Evolutionary conservation across 2,329 filamentous ascomycete species (phyloP).

Genomic region (Paracorniculantispora psalliotae): DNA sequence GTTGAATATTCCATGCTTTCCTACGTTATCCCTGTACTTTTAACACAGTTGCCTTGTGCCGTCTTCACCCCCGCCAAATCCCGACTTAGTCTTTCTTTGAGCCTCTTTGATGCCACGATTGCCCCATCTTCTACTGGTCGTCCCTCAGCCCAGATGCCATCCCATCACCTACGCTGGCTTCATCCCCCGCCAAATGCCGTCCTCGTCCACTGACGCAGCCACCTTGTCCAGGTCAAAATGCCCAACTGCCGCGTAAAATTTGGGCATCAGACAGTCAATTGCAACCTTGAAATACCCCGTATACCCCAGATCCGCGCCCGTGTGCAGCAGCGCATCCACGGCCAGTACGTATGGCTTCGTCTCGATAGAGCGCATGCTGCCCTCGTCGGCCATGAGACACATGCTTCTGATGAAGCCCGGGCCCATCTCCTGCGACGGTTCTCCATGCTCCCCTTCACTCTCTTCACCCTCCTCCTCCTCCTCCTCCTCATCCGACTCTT

Average conservation of each 20-base stretch:
- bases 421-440: background rate
- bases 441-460: background rate
- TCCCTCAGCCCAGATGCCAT: no score
- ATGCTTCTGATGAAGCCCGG: background rate
- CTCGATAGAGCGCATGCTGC: background rate
- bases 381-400: conserved; percentile 3
- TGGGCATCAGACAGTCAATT: background rate
- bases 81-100: no score
- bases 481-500: background rate
- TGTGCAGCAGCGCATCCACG: conserved; percentile 8
- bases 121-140: no score
- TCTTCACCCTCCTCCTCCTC: background rate
- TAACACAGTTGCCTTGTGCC: no score
- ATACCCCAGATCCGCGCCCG: background rate
- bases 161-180: background rate
- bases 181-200: conserved; percentile 1
- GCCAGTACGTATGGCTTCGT: background rate
- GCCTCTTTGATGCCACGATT: no score
- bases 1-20: no score
- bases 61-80: no score
- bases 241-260: background rate
- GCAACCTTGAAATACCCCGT: background rate
- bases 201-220: background rate
- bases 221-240: background rate
- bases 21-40: no score